Base-by-base conservation (phyloP, 768 basidiomycete genomes). In the Pleurotus cornucopiae region DNA sequence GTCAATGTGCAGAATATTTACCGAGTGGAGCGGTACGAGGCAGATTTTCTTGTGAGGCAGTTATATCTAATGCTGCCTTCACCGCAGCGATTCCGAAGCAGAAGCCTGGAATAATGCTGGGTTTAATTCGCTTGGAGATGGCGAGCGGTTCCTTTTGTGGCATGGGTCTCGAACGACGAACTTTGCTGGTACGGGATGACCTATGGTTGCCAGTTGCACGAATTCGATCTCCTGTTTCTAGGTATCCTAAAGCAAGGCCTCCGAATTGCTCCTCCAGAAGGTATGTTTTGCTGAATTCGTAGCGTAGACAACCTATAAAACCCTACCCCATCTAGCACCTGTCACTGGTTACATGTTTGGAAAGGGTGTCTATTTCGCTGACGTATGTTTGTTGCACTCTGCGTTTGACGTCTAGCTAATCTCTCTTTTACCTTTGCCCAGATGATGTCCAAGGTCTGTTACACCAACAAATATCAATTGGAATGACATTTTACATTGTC, bases 341-440 rank as follows among this genome's bases (percentile, higher is more conserved):
- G 77, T 78, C 21, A 77, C 75, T 60, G 80, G 78, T 63, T 83
- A 82, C 63, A 85, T 84, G 84, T 85, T 85, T 63, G 84, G 84
- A 52, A 84, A 85, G 66, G 84, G 82, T 44, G 80, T 83, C 37
- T 84, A 85, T 65, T 83, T 85, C 54, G 83, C 83, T 4, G 83
- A 84, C 67, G 81, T 82, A 58, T 64, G 78, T 59, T 26, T 12
- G 6, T 34, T 23, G 13, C 9, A 34, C n/a, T 21, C 39, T 41
- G 12, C 6, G 16, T 9, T 21, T 5, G 37, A 34, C 23, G 39
- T 20, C 2, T 60, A 14, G 52, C 49, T 46, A 23, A 20, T 5
- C 49, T 26, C 51, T 58, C 12, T 60, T 12, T 30, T 14, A 26
- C 34, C 57, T 49, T 26, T 54, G 21, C 30, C 2, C 55, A 82